Percentiles rank a stretch among this genome's conserved stretches.
Evolutionary conservation across 805 yeast genomes (phyloP).

Genomic region (Maudiozyma bulderi): DNA sequence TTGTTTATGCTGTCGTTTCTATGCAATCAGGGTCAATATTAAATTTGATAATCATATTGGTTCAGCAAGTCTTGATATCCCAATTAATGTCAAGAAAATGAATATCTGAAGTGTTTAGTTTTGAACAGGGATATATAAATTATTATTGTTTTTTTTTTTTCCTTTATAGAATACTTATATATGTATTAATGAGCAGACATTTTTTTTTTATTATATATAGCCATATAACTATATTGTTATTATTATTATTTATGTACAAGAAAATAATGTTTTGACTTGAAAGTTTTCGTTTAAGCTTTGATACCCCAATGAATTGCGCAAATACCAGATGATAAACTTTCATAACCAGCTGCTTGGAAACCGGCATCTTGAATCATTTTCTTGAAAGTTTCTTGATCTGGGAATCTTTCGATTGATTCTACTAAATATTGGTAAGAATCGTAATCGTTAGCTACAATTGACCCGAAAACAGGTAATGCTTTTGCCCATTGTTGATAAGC

Average conservation of each 20-base stretch:
- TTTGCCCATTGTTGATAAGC: constrained; percentile 83
- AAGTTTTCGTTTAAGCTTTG: constrained; percentile 43
- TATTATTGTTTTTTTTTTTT: not conserved
- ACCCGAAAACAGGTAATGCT: constrained; percentile 88
- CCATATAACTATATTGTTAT: too few relatives aligned
- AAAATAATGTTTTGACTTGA: not conserved
- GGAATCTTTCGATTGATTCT: constrained; percentile 87
- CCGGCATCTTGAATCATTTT: constrained; percentile 92
- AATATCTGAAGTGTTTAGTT: constrained; percentile 1
- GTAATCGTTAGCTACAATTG: constrained; percentile 87
- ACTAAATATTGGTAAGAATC: constrained; percentile 95
- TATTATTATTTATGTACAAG: too few relatives aligned
- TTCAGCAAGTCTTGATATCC: constrained; percentile 27
- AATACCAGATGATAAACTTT: constrained; percentile 86
- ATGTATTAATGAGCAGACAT: not conserved
- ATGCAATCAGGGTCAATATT: constrained; percentile 41
- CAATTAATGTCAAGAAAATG: constrained; percentile 31
- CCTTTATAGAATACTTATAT: not conserved
- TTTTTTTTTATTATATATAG: not conserved
- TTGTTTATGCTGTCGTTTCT: constrained; percentile 51
- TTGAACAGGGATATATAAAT: not conserved
- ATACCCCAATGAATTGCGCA: constrained; percentile 96
- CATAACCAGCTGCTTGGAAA: constrained; percentile 88
- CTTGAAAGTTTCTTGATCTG: constrained; percentile 84
- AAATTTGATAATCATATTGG: constrained; percentile 33